Evolutionary conservation across 495 filamentous ascomycete genomes (phyloP).

Genomic region (Hypoxylon rickii): DNA sequence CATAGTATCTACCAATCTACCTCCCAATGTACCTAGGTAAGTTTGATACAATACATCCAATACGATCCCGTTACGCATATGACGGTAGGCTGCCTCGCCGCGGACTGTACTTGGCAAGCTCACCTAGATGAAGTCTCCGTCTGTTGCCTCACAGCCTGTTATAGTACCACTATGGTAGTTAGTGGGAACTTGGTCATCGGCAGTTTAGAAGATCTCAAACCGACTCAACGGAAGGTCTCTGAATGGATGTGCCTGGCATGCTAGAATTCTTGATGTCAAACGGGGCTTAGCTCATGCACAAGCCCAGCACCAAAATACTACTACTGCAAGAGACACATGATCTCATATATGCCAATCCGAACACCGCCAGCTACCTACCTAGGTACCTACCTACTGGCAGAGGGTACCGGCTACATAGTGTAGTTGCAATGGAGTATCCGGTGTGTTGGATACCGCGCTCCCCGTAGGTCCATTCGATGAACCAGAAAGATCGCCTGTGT

Average conservation of each 20-base stretch:
- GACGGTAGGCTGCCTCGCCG: conserved; percentile 27
- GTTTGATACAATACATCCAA: conserved; percentile 15
- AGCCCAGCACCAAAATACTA: conserved; percentile 9
- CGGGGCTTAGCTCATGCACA: conserved; percentile 6
- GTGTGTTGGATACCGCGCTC: conserved; percentile 16
- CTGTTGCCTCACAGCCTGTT: conserved; percentile 21
- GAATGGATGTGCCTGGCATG: not conserved
- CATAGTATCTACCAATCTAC: too few relatives aligned
- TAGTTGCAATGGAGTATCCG: conserved; percentile 8
- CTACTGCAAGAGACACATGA: conserved; percentile 5
- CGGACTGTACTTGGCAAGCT: conserved; percentile 27
- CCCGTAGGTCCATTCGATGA: conserved; percentile 22
- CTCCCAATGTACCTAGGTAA: too few relatives aligned
- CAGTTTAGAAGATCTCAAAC: conserved; percentile 14
- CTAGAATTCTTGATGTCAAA: conserved; percentile 7
- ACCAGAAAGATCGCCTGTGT: conserved; percentile 10
- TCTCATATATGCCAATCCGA: conserved; percentile 4
- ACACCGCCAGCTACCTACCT: conserved; percentile 1
- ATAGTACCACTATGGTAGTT: too few relatives aligned
- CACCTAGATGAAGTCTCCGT: conserved; percentile 26
- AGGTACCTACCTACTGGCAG: too few relatives aligned
- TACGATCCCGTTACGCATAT: conserved; percentile 29
- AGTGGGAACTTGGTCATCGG: conserved; percentile 19
- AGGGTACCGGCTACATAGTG: too few relatives aligned
- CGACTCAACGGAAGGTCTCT: conserved; percentile 5